Evolutionary conservation across 441 rosid genomes (phyloP), one percentile per base, ranked within the genome.

Genomic region (Populus tomentosa): DNA sequence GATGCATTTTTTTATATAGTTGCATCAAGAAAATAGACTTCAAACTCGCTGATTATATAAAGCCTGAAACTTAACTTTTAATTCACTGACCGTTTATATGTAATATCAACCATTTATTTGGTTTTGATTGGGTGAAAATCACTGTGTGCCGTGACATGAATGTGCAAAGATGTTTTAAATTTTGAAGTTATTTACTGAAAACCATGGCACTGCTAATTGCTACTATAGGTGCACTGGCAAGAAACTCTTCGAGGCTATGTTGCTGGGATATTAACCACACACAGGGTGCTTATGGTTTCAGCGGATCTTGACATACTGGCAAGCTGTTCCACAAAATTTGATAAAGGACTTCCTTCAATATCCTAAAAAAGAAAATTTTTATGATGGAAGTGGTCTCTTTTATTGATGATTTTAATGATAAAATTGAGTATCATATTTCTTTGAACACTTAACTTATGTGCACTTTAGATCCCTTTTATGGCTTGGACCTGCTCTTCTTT

Each of bases 401-500:
- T 69, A 9, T 14, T 23, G 36, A 64, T 62, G 26, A 61, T 21
- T 73, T 59, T 23, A 21, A 36, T 56, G 79, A 67, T 72, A 38
- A 20, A 75, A 70, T 69, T 80, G 42, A 68, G 21, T 81, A 61
- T 33, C 56, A 71, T 69, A 81, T 61, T 85, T 73, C 20, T 78
- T 81, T 70, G 76, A 79, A 66, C 36, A 78, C 98, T 97, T 93
- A 90, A 93, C 95, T 74, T 75, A 36, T 77, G 80, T 59, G 66
- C 83, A 93, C 98, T 92, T 85, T 75, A 94, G 98, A 93, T 94
- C 98, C 81, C 92, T 94, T 84, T 82, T 97, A 78, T 97, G 98
- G 99, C 87, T 93, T 86, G 99, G 99, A 65, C 98, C 99, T 75
- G 98, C 98, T 69, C 92, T 97, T 86, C 90, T 94, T 69, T 97